Percentiles rank a stretch among this genome's conserved stretches.
Evolutionary conservation across 2,329 filamentous ascomycete genomes (phyloP).

Genomic region (Xylariaceae sp.): DNA sequence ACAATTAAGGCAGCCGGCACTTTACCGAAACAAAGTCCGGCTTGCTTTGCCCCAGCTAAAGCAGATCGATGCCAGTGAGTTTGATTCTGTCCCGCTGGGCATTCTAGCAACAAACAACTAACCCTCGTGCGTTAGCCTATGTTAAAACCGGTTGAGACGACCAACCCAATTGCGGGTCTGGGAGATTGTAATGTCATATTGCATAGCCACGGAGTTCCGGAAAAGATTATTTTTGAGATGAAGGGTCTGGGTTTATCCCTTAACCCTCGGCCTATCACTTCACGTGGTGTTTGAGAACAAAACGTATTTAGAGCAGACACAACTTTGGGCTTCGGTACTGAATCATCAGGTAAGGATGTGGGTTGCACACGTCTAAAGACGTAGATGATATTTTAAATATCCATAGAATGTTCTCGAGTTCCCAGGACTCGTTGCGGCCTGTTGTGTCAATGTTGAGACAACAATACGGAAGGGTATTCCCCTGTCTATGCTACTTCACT

Average conservation of each 20-base stretch:
- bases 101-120: neutral
- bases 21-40: slow-evolving; percentile 94
- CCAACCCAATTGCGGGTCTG: neutral
- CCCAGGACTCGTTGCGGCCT: slow-evolving; percentile 19
- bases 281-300: neutral
- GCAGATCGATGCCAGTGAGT: slow-evolving; percentile 98
- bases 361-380: slow-evolving; percentile 17
- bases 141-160: slow-evolving; percentile 34
- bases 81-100: neutral
- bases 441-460: slow-evolving; percentile 30
- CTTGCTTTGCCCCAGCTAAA: slow-evolving; percentile 84
- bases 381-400: slow-evolving; percentile 25
- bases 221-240: slow-evolving; percentile 9
- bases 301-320: neutral
- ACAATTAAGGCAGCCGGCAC: slow-evolving; percentile 76
- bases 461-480: slow-evolving; percentile 33
- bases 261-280: neutral
- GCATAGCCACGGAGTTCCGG: slow-evolving; percentile 44
- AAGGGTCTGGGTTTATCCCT: neutral
- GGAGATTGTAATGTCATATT: slow-evolving; percentile 19
- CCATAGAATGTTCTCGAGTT: slow-evolving; percentile 22
- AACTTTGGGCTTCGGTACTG: neutral
- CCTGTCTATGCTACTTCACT: slow-evolving; percentile 36
- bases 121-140: slow-evolving; percentile 27
- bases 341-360: neutral